phyloP scores from a whole-genome alignment of 148 eudicot species.

The Tetragonia tetragonoides region DNA sequence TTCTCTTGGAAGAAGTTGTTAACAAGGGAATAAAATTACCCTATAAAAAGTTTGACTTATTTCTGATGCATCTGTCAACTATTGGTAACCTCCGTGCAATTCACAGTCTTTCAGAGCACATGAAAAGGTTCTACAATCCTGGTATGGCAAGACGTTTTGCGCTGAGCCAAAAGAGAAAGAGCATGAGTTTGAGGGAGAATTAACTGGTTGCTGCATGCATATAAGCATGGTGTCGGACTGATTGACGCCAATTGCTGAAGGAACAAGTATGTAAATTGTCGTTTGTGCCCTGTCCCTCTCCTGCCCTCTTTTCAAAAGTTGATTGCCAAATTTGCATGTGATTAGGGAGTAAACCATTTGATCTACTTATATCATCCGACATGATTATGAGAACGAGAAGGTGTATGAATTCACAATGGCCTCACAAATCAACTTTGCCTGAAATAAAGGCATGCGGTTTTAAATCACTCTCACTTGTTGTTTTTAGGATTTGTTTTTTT shows the following conservation, averaged over 20 bases:
- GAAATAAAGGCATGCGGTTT: too few relatives aligned
- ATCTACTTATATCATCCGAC: neutral
- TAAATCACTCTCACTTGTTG: too few relatives aligned
- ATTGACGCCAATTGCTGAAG: neutral
- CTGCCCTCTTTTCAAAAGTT: neutral
- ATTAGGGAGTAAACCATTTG: neutral
- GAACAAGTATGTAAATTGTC: neutral
- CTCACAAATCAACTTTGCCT: too few relatives aligned
- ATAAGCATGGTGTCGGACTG: neutral
- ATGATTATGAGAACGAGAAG: neutral
- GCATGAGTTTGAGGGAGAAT: constrained; percentile 65
- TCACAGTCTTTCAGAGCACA: constrained; percentile 77
- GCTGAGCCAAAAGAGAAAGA: constrained; percentile 63
- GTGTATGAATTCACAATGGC: neutral
- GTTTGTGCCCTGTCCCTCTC: neutral
- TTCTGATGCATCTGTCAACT: constrained; percentile 63
- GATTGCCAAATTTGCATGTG: neutral
- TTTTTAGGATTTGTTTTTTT: too few relatives aligned
- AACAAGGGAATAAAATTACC: constrained; percentile 69
- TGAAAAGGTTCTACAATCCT: constrained; percentile 81
- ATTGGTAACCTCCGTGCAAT: constrained; percentile 76
- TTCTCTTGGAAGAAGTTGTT: constrained; percentile 66
- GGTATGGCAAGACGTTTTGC: constrained; percentile 84
- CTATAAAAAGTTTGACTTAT: constrained; percentile 62
- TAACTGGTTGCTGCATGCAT: constrained; percentile 13